phyloP scores from a whole-genome alignment of 2,329 filamentous ascomycete species.

The Xylariaceae sp. region DNA sequence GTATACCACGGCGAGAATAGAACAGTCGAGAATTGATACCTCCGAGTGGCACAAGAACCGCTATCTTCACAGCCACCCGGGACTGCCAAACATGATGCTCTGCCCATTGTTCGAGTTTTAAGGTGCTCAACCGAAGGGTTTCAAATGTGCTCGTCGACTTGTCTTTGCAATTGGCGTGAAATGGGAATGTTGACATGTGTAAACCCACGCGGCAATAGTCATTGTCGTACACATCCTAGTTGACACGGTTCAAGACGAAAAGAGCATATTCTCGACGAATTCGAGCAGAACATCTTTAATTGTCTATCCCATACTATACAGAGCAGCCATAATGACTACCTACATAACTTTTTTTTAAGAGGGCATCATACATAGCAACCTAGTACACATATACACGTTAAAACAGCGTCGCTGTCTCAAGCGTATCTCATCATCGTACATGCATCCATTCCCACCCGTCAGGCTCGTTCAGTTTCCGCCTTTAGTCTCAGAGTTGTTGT shows the following conservation, averaged over 20 bases:
- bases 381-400: background rate
- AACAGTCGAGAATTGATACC: background rate
- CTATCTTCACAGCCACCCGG: background rate
- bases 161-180: background rate
- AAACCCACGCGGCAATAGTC: too few species aligned
- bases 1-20: background rate
- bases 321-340: background rate
- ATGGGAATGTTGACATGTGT: too few species aligned
- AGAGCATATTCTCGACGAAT: background rate
- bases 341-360: background rate
- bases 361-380: background rate
- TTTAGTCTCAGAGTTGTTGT: slow-evolving; percentile 15
- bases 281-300: background rate
- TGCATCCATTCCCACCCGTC: background rate
- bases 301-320: background rate
- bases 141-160: background rate
- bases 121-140: background rate
- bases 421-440: background rate
- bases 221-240: background rate
- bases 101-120: background rate
- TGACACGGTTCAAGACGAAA: background rate
- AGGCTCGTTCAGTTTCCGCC: background rate
- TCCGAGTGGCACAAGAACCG: background rate
- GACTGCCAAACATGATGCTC: background rate
- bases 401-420: background rate